Conservation (phyloP, 768 basidiomycete species). For the Boletus pseudo-olivaceus region DNA sequence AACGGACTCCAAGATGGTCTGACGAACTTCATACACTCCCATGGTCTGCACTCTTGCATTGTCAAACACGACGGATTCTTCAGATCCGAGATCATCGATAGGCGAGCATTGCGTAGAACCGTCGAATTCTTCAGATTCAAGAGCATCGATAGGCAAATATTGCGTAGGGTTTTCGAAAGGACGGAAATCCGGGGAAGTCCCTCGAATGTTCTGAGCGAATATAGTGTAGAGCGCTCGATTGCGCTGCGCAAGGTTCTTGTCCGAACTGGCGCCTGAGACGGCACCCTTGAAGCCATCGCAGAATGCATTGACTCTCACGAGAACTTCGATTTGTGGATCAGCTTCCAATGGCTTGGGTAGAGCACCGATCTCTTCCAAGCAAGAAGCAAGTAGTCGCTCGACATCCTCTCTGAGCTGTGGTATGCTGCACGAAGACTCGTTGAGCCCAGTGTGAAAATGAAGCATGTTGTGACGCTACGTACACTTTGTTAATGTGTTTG, state of each 20-base stretch:
- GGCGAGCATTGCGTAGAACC: not conserved
- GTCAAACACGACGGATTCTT: not conserved
- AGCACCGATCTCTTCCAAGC: conserved; percentile 29
- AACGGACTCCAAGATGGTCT: conserved; percentile 36
- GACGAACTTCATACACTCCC: conserved; percentile 34
- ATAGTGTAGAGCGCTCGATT: conserved; percentile 31
- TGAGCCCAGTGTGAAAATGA: not conserved
- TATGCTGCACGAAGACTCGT: conserved; percentile 35
- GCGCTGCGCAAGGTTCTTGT: conserved; percentile 37
- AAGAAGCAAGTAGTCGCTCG: conserved; percentile 36
- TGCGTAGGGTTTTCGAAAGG: conserved; percentile 21
- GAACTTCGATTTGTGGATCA: conserved; percentile 46
- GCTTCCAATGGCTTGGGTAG: conserved; percentile 39
- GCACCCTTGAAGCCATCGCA: conserved; percentile 35
- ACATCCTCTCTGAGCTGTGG: conserved; percentile 42
- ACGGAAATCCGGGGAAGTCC: conserved; percentile 42
- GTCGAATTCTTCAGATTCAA: conserved; percentile 7
- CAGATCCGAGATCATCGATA: conserved; percentile 11
- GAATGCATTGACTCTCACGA: conserved; percentile 43
- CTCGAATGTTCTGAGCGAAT: conserved; percentile 35
- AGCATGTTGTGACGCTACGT: conserved; percentile 13
- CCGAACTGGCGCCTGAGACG: conserved; percentile 32
- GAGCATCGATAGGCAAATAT: conserved; percentile 7
- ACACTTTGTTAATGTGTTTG: too few species aligned
- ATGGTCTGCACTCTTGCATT: conserved; percentile 14